phyloP scores from a whole-genome alignment of 106 monocot species.

The Vanilla planifolia region DNA sequence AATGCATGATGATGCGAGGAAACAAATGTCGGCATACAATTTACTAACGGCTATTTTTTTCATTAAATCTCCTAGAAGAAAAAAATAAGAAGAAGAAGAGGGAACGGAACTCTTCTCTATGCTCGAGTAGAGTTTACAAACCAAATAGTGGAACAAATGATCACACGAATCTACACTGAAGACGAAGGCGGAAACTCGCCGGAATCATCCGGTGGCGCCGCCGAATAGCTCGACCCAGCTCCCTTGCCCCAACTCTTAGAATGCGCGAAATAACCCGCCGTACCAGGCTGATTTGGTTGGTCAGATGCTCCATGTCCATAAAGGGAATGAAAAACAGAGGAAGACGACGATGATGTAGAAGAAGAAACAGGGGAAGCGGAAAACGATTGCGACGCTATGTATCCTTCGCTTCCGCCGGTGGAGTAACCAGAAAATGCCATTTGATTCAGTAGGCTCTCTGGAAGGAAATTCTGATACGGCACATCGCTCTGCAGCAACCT shows the following conservation, averaged over 20 bases:
- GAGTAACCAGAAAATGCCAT: too few species aligned
- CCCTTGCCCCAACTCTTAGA: not conserved
- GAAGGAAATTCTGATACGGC: slow-evolving; percentile 6
- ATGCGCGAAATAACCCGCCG: not conserved
- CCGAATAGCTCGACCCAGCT: not conserved
- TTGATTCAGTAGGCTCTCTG: slow-evolving; percentile 7
- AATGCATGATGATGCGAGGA: too few species aligned
- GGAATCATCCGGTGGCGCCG: not conserved
- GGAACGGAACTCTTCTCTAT: too few species aligned
- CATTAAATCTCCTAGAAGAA: too few species aligned
- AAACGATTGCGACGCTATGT: not conserved
- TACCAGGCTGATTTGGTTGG: too few species aligned
- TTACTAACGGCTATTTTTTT: too few species aligned
- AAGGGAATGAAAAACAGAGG: not conserved
- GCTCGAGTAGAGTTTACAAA: not conserved
- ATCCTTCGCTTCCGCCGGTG: too few species aligned
- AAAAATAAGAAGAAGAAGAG: too few species aligned
- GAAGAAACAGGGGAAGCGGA: slow-evolving; percentile 7
- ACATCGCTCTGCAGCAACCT: slow-evolving; percentile 3
- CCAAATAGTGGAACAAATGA: not conserved
- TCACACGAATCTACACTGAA: not conserved
- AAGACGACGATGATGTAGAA: not conserved
- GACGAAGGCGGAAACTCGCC: not conserved
- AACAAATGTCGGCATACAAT: too few species aligned
- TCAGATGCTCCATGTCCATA: not conserved